A percentile compares a stretch with the other conserved stretches of the same genome.
Conservation (phyloP, 129 eudicot species). For the Kitagawia praeruptora region DNA sequence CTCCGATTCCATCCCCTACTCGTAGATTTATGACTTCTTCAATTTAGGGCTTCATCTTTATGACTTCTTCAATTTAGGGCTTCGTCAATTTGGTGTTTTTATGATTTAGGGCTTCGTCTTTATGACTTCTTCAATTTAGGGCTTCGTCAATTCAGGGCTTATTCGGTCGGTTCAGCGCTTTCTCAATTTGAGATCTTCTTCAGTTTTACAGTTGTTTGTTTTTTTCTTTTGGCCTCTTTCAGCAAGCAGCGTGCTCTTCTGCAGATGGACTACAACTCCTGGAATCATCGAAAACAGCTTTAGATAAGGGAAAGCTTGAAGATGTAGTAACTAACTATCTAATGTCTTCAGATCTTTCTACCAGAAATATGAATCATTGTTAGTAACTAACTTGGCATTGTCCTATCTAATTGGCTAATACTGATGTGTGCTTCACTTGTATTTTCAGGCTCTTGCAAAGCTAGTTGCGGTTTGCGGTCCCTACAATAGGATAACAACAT, state of each 20-base stretch:
- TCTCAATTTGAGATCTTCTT: too few relatives aligned
- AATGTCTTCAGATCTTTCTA: not conserved
- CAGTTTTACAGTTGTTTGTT: not conserved
- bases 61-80: too few relatives aligned
- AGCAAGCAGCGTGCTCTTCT: slow-evolving; percentile 99
- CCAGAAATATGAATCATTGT: not conserved
- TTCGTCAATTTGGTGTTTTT: too few relatives aligned
- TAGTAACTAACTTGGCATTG: not conserved
- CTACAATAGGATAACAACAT: slow-evolving; percentile 97
- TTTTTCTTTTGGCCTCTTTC: slow-evolving; percentile 22
- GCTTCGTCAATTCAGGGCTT: too few relatives aligned
- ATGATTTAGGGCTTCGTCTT: too few relatives aligned
- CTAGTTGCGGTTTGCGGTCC: slow-evolving; percentile 99
- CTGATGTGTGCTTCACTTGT: slow-evolving; percentile 17
- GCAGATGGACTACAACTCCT: slow-evolving; percentile 98
- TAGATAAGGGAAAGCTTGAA: slow-evolving; percentile 99
- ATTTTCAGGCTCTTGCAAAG: slow-evolving; percentile 93
- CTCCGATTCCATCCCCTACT: too few relatives aligned
- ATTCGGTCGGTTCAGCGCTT: too few relatives aligned
- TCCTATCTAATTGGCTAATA: not conserved
- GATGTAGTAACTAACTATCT: slow-evolving; percentile 91
- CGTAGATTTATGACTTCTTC: too few relatives aligned
- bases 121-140: too few relatives aligned
- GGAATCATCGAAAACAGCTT: slow-evolving; percentile 98
- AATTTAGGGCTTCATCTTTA: too few relatives aligned